Percentiles rank a stretch among this genome's conserved stretches.
Evolutionary conservation across 176 grass and related monocot genomes (phyloP).

Genomic region (Phyllostachys edulis): DNA sequence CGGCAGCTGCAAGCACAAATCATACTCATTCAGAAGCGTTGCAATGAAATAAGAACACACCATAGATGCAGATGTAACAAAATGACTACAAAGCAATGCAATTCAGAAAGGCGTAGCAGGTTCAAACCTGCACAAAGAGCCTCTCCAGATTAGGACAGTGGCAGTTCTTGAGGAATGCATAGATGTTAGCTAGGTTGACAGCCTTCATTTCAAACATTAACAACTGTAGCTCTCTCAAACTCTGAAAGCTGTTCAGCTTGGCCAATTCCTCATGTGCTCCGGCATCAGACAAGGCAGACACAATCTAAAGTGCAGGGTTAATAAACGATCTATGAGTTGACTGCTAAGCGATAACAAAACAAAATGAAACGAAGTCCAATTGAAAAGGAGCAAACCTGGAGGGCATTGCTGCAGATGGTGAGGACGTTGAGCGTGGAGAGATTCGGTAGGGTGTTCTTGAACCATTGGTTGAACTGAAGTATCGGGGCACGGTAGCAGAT

Average conservation of each 20-base stretch:
- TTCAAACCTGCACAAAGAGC: constrained; percentile 48
- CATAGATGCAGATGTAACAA: neutral
- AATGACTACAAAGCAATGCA: neutral
- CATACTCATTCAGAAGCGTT: neutral
- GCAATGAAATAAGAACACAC: neutral
- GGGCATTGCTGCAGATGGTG: constrained; percentile 52
- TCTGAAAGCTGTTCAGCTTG: constrained; percentile 35
- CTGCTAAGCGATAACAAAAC: neutral
- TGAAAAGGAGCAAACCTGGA: constrained; percentile 37
- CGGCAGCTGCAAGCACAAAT: constrained; percentile 18
- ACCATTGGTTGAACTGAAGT: neutral
- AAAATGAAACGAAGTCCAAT: neutral
- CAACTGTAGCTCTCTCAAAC: constrained; percentile 55
- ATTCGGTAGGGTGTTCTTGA: neutral
- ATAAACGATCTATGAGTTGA: neutral
- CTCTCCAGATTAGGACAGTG: constrained; percentile 42
- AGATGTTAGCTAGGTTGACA: constrained; percentile 49
- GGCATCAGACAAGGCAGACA: constrained; percentile 25
- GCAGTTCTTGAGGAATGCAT: constrained; percentile 44
- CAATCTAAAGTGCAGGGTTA: constrained; percentile 5
- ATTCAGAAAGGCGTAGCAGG: neutral
- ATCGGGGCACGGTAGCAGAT: neutral
- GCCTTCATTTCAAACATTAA: constrained; percentile 56
- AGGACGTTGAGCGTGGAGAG: constrained; percentile 42
- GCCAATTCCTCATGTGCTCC: constrained; percentile 9